Conservation (phyloP, 345 rosid species). For the Boechera divaricarpa region DNA sequence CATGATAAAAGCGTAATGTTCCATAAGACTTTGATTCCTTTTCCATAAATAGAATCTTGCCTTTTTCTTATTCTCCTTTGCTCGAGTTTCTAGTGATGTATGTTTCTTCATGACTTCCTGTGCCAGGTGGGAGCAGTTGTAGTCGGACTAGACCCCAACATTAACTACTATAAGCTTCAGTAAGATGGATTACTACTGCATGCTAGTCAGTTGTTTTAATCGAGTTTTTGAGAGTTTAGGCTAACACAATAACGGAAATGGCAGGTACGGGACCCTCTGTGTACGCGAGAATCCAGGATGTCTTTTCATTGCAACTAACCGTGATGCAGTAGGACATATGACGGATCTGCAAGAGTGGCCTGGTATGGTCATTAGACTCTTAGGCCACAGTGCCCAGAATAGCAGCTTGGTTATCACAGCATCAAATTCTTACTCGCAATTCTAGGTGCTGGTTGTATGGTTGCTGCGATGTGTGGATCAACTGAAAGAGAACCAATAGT, state of each 20-base stretch:
- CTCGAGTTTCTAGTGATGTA: constrained; percentile 20
- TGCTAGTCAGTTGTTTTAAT: constrained; percentile 11
- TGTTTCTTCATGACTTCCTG: constrained; percentile 35
- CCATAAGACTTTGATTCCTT: constrained; percentile 29
- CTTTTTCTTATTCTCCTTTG: constrained; percentile 8
- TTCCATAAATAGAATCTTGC: constrained; percentile 26
- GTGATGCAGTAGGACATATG: constrained; percentile 91
- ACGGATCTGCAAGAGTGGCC: constrained; percentile 95
- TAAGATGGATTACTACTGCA: constrained; percentile 49
- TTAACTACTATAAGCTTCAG: constrained; percentile 97
- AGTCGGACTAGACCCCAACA: constrained; percentile 78
- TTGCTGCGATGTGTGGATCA: constrained; percentile 78
- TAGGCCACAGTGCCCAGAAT: constrained; percentile 12
- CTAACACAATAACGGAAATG: constrained; percentile 34
- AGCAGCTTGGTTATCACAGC: constrained; percentile 8
- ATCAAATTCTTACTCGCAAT: constrained; percentile 22
- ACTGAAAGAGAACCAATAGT: constrained; percentile 81
- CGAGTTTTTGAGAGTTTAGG: constrained; percentile 3
- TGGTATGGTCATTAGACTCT: constrained; percentile 52
- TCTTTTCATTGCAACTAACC: constrained; percentile 87
- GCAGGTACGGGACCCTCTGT: constrained; percentile 91
- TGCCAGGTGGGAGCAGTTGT: constrained; percentile 95
- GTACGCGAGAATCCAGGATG: constrained; percentile 95
- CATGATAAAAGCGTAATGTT: constrained; percentile 77
- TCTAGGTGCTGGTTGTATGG: constrained; percentile 97